Conservation (phyloP, 139 green algal species). For the Chlorella sp. region DNA sequence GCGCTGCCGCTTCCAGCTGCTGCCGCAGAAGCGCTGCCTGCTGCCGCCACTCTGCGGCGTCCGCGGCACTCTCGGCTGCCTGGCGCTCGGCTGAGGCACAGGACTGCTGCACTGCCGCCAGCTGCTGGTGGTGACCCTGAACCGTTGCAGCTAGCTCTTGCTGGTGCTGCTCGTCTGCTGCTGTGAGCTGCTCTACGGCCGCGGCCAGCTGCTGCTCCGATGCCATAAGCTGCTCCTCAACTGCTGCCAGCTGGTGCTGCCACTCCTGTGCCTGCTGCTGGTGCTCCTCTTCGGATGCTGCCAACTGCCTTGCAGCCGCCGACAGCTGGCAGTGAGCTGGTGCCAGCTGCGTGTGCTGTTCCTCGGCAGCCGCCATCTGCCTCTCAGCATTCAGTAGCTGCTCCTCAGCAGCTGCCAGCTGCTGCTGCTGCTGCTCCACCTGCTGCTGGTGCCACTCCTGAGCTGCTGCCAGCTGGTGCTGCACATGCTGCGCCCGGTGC, state of each 20-base stretch:
- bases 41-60: constrained; percentile 22
- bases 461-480: not conserved
- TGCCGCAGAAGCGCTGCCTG: constrained; percentile 29
- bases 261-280: not conserved
- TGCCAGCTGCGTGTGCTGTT: not conserved
- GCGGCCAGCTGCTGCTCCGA: not conserved
- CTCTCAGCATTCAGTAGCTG: not conserved
- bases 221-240: not conserved
- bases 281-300: not conserved
- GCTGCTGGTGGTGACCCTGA: not conserved
- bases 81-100: not conserved
- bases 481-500: not conserved
- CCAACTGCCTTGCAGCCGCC: not conserved
- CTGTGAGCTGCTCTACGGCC: not conserved
- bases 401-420: not conserved
- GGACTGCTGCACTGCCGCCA: not conserved
- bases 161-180: not conserved
- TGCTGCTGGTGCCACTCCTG: not conserved
- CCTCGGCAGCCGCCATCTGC: not conserved
- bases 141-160: not conserved
- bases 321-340: not conserved
- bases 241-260: not conserved
- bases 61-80: not conserved
- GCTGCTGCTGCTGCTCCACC: not conserved
- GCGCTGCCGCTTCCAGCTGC: not conserved